These are phyloP conservation scores for Oryza meridionalis DNA, from an alignment of 176 grass and related monocot species.

Conservation along the genomic window DNA sequence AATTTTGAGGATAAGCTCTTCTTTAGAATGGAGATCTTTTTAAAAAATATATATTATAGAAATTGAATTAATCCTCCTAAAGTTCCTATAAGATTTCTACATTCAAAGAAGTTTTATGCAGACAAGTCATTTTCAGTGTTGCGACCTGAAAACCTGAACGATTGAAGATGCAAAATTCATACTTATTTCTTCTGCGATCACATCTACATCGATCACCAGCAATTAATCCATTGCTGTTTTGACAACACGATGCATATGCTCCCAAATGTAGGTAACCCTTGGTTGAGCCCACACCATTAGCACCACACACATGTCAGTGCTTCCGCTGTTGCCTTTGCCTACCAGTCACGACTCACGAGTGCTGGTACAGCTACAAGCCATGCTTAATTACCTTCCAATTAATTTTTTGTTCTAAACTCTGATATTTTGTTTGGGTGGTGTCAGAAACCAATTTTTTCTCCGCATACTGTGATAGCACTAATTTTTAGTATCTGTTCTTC, in stretches of 20 bases:
- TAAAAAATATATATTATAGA: no score
- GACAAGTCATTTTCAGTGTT: background rate
- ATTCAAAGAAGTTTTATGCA: background rate
- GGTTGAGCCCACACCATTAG: background rate
- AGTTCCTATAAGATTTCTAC: background rate
- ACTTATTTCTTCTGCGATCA: background rate
- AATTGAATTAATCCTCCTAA: no score
- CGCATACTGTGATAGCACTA: no score
- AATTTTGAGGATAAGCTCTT: no score
- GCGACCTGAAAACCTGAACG: background rate
- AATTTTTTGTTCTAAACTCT: background rate
- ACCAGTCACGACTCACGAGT: background rate
- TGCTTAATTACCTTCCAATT: background rate
- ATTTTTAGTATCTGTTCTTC: background rate
- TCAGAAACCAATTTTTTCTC: background rate
- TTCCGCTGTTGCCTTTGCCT: constrained; percentile 10
- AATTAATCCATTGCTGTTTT: background rate
- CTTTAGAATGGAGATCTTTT: no score
- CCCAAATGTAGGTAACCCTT: background rate
- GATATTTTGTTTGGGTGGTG: background rate
- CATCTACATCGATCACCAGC: background rate
- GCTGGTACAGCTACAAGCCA: background rate
- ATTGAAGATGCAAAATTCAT: background rate
- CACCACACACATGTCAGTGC: constrained; percentile 33
- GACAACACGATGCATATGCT: constrained; percentile 8